Percentiles rank a stretch among this genome's conserved stretches.
phyloP scores from a whole-genome alignment of 2,329 filamentous ascomycete species.

The Teratosphaeriaceae sp. region DNA sequence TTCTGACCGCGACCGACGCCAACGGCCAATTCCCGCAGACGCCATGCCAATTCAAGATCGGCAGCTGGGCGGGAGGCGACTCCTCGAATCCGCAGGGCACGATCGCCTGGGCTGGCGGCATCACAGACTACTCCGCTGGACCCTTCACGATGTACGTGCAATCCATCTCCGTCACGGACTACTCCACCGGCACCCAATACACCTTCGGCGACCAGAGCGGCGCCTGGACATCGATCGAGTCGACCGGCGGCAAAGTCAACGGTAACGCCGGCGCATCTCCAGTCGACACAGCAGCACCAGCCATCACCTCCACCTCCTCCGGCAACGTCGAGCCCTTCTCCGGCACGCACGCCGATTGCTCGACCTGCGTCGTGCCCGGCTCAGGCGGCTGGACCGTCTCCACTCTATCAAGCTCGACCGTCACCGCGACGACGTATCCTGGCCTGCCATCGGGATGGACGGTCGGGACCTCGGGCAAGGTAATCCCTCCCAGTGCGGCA shows the following conservation, averaged over 20 bases:
- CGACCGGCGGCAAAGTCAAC: constrained; percentile 66
- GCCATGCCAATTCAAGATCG: constrained; percentile 90
- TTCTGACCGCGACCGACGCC: constrained; percentile 63
- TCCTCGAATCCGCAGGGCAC: constrained; percentile 71
- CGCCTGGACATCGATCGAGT: constrained; percentile 67
- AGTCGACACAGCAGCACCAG: constrained; percentile 50
- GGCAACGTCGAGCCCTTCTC: constrained; percentile 62
- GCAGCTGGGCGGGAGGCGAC: constrained; percentile 88
- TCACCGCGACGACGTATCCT: constrained; percentile 41
- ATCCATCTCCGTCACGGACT: constrained; percentile 73
- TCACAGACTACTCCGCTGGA: constrained; percentile 73
- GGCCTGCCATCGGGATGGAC: constrained; percentile 74
- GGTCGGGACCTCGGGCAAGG: constrained; percentile 71
- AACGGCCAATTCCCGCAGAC: constrained; percentile 83
- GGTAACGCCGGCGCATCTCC: constrained; percentile 50
- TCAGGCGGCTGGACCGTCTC: constrained; percentile 30
- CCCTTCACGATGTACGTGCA: constrained; percentile 84
- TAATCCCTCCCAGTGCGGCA: constrained; percentile 64
- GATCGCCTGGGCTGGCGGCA: constrained; percentile 81
- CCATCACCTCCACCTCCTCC: constrained; percentile 55
- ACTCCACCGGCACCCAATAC: constrained; percentile 86
- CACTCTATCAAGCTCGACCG: constrained; percentile 35
- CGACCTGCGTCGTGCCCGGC: constrained; percentile 15
- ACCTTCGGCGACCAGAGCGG: constrained; percentile 72
- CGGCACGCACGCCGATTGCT: constrained; percentile 44